Evolutionary conservation across 495 filamentous ascomycete genomes (phyloP), one percentile per base, ranked within the genome.

Genomic region (Elasticomyces elasticus): DNA sequence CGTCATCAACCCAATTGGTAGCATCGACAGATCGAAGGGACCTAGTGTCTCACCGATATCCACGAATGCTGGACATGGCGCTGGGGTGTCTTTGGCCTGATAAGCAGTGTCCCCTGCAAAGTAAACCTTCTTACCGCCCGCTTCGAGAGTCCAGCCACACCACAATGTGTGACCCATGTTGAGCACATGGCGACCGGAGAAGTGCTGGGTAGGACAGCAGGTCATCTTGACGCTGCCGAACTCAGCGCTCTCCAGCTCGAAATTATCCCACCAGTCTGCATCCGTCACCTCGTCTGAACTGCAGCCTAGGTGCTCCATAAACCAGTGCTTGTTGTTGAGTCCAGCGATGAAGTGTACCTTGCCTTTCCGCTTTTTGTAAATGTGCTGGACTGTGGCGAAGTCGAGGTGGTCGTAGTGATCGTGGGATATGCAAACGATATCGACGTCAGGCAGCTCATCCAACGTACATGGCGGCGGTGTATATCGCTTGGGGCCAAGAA

Each of bases 331-430:
- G 43, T 75, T 70, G 10, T 70, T 68, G 30, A 78, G 52, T 0
- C 61, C 69, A 24, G 71, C 72, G 19, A 76, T 64, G 58, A 77
- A 74, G 12, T 71, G 67, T 20, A 76, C 56, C 0, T 60, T 51
- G 5, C 64, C 63, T 27, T 59, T 59, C 42, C 63, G 53, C 63
- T 46, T 54, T 20, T 26, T 51, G 26, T 69, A 71, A 17, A 79
- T 40, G 22, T 66, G 60, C 51, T 51, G 62, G 22, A 79, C 56
- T 0, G 70, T 71, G 24, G 66, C 62, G 30, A 55, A 51, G 54
- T 79, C 76, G 52, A 79, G 60, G 52, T 79, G 76, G 51, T 79
- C 76, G 55, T 74, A 77, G 57, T 79, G 76, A 57, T 77, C 73
- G 58, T 79, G 76, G 30, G 66, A 71, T 22, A 79, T 73, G 28